Conservation (phyloP, 495 filamentous ascomycete species). For the Penicillium steckii region DNA sequence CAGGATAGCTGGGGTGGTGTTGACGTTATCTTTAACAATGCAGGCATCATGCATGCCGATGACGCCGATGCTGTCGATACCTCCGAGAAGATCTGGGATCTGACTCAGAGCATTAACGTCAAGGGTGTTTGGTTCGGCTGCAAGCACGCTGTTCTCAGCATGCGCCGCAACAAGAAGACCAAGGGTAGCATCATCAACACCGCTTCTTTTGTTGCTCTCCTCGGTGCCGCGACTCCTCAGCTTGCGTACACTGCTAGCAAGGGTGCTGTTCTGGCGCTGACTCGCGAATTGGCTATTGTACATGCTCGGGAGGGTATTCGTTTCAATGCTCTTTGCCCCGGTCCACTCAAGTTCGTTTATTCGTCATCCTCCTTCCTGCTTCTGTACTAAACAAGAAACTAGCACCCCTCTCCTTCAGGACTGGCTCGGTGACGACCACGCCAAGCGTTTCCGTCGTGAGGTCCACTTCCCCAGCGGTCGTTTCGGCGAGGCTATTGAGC, state of each 20-base stretch:
- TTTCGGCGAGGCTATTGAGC: conserved; percentile 94
- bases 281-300: conserved; percentile 76
- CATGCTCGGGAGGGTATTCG: conserved; percentile 78
- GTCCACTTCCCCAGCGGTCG: conserved; percentile 91
- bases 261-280: conserved; percentile 85
- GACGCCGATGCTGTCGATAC: conserved; percentile 85
- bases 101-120: conserved; percentile 92
- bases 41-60: conserved; percentile 92
- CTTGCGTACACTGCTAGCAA: conserved; percentile 94
- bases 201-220: conserved; percentile 86
- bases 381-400: no score
- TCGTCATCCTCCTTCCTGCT: no score
- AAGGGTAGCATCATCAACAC: conserved; percentile 89
- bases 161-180: conserved; percentile 65
- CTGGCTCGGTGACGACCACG: conserved; percentile 87
- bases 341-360: conserved; percentile 71
- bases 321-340: conserved; percentile 93
- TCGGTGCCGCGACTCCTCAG: conserved; percentile 90
- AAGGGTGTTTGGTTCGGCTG: conserved; percentile 97
- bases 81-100: conserved; percentile 88
- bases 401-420: conserved; percentile 86
- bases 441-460: conserved; percentile 82
- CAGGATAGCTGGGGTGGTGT: conserved; percentile 84
- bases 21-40: conserved; percentile 98
- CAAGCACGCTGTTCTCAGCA: conserved; percentile 84